phyloP scores from a whole-genome alignment of 495 filamentous ascomycete genomes.

The Hypoxylon intermedium region DNA sequence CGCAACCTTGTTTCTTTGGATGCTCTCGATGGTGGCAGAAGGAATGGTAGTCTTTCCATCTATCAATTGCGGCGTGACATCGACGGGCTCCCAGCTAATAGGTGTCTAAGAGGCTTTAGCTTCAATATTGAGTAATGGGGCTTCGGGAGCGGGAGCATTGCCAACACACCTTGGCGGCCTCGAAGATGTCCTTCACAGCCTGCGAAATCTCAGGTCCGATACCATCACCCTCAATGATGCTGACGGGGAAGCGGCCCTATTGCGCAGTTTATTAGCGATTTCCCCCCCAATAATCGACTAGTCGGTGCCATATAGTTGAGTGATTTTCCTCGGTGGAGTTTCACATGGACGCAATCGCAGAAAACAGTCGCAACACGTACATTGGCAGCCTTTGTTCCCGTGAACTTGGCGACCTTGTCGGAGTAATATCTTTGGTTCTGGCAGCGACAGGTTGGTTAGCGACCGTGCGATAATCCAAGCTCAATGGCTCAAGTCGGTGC shows the following conservation, averaged over 20 bases:
- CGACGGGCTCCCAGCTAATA: conserved; percentile 95
- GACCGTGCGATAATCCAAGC: conserved; percentile 38
- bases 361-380: conserved; percentile 60
- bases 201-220: conserved; percentile 98
- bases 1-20: conserved; percentile 91
- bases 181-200: conserved; percentile 97
- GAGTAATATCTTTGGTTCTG: conserved; percentile 58
- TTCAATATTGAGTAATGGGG: conserved; percentile 29
- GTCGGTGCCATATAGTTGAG: conserved; percentile 45
- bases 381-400: conserved; percentile 83
- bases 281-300: conserved; percentile 4
- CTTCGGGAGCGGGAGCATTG: conserved; percentile 23
- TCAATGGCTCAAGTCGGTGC: conserved; percentile 52
- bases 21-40: conserved; percentile 86
- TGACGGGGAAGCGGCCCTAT: conserved; percentile 93
- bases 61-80: conserved; percentile 91
- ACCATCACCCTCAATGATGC: conserved; percentile 97
- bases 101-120: conserved; percentile 67
- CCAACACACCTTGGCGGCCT: conserved; percentile 80
- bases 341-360: conserved; percentile 19
- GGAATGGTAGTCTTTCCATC: conserved; percentile 93
- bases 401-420: conserved; percentile 89
- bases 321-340: conserved; percentile 50
- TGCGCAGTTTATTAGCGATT: conserved; percentile 5
- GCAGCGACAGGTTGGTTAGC: conserved; percentile 23